phyloP scores from a whole-genome alignment of 1,139 yeast species.

The Kodamaea plutei region DNA sequence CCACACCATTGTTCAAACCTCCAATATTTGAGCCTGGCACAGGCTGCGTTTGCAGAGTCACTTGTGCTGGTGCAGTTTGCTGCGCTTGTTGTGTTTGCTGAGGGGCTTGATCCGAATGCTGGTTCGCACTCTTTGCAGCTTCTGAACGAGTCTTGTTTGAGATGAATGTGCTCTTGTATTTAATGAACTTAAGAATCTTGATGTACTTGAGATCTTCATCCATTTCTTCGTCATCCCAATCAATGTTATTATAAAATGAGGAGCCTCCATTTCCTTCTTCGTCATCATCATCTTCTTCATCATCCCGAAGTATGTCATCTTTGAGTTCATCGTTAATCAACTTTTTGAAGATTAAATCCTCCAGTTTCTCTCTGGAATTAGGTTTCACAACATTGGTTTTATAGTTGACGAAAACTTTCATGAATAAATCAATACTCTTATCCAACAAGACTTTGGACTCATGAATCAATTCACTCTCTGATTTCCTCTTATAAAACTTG shows the following conservation, averaged over 20 bases:
- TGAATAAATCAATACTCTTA: conserved; percentile 34
- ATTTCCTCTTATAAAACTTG: conserved; percentile 27
- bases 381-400: conserved; percentile 16
- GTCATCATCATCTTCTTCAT: conserved; percentile 34
- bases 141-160: conserved; percentile 9
- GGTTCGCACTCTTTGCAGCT: conserved; percentile 7
- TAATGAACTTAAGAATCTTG: conserved; percentile 40
- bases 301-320: conserved; percentile 37
- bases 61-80: not conserved
- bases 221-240: conserved; percentile 50
- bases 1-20: not conserved
- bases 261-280: conserved; percentile 14
- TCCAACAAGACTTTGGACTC: conserved; percentile 26
- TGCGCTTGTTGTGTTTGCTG: too few species aligned
- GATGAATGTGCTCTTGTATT: conserved; percentile 29
- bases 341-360: conserved; percentile 37
- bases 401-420: conserved; percentile 39
- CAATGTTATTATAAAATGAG: conserved; percentile 26
- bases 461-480: conserved; percentile 16
- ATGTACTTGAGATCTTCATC: conserved; percentile 47
- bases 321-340: conserved; percentile 39
- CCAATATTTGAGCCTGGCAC: too few species aligned
- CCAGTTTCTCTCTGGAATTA: conserved; percentile 23
- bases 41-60: too few species aligned
- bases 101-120: too few species aligned